phyloP scores from a whole-genome alignment of 2,329 filamentous ascomycete species.

The Diaporthe helianthi region DNA sequence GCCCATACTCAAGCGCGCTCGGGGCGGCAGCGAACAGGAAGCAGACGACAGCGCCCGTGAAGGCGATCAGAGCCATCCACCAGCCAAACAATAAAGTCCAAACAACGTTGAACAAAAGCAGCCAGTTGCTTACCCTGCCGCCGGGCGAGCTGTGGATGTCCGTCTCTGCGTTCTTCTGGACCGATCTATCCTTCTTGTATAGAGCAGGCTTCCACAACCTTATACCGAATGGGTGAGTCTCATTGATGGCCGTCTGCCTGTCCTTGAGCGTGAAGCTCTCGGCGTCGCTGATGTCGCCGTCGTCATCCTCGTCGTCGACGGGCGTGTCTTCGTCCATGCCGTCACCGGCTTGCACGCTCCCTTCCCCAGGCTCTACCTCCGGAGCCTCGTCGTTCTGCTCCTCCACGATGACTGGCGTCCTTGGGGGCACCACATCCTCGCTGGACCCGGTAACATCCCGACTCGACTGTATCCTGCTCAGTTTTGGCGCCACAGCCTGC shows the following conservation, averaged over 20 bases:
- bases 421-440: slow-evolving; percentile 31
- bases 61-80: slow-evolving; percentile 86
- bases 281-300: slow-evolving; percentile 81
- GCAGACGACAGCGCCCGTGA: slow-evolving; percentile 77
- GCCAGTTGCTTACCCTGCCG: slow-evolving; percentile 81
- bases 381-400: slow-evolving; percentile 35
- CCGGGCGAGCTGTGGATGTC: slow-evolving; percentile 97
- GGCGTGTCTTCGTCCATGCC: slow-evolving; percentile 46
- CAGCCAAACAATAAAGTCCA: slow-evolving; percentile 95
- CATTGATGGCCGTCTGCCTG: slow-evolving; percentile 95
- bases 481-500: slow-evolving; percentile 42
- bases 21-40: slow-evolving; percentile 79
- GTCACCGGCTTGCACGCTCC: slow-evolving; percentile 42
- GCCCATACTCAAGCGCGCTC: slow-evolving; percentile 85
- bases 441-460: slow-evolving; percentile 39
- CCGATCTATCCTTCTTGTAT: slow-evolving; percentile 97
- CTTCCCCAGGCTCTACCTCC: slow-evolving; percentile 21
- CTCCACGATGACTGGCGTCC: slow-evolving; percentile 28
- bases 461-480: slow-evolving; percentile 42
- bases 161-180: slow-evolving; percentile 93
- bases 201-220: slow-evolving; percentile 98
- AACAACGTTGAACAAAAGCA: slow-evolving; percentile 85
- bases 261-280: slow-evolving; percentile 99
- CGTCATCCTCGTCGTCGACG: slow-evolving; percentile 67
- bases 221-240: slow-evolving; percentile 98